These are phyloP conservation scores for Endotrypanum monterogeii DNA, from an alignment of 208 protist species.

Conservation along the genomic window DNA sequence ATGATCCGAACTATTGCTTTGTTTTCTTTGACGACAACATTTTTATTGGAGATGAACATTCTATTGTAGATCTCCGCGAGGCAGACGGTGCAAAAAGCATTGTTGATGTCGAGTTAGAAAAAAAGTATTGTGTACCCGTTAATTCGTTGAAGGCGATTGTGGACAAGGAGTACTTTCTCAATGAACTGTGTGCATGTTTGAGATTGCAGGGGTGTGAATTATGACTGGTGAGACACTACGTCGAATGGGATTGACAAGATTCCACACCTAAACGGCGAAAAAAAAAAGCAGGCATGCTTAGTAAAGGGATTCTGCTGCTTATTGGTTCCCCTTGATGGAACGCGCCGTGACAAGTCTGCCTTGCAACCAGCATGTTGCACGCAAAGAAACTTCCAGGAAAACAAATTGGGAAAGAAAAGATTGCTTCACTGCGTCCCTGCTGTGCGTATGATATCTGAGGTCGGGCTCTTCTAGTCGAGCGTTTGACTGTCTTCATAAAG, in stretches of 20 bases:
- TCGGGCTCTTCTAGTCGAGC: background rate
- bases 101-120: constrained; percentile 44
- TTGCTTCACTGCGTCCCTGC: background rate
- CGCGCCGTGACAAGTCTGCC: background rate
- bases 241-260: background rate
- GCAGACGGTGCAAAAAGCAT: constrained; percentile 43
- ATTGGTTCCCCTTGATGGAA: background rate
- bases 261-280: background rate
- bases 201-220: constrained; percentile 35
- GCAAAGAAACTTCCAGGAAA: background rate
- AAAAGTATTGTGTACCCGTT: constrained; percentile 73
- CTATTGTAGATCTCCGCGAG: constrained; percentile 88
- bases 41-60: constrained; percentile 75
- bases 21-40: constrained; percentile 94
- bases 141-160: constrained; percentile 86
- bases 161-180: constrained; percentile 82
- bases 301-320: background rate
- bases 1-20: constrained; percentile 42
- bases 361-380: background rate
- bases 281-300: background rate
- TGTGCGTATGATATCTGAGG: background rate
- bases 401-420: background rate
- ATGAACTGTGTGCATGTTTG: constrained; percentile 51
- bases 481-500: background rate
- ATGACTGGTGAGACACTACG: background rate